phyloP scores from a whole-genome alignment of 768 basidiomycete genomes.

The Boletus pseudopeckii region DNA sequence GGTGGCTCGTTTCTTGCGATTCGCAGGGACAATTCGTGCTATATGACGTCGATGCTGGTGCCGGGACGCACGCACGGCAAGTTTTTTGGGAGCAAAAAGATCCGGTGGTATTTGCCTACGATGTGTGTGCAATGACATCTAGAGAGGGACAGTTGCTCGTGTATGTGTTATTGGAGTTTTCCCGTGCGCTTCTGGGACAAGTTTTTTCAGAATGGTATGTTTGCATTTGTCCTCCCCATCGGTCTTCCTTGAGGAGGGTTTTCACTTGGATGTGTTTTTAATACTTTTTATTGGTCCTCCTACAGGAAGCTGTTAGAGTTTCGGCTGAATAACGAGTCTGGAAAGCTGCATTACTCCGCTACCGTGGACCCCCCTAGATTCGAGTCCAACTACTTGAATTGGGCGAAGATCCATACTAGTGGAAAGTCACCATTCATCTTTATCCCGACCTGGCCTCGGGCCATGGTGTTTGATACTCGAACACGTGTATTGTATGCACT shows the following conservation, averaged over 20 bases:
- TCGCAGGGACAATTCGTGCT: neutral
- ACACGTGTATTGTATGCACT: neutral
- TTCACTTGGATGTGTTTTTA: neutral
- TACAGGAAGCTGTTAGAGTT: neutral
- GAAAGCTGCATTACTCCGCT: neutral
- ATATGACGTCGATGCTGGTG: neutral
- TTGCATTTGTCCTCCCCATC: too few relatives aligned
- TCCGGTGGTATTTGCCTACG: neutral
- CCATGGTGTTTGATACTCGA: neutral
- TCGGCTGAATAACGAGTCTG: neutral
- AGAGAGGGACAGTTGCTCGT: neutral
- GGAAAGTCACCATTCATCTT: neutral
- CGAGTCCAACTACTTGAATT: too few relatives aligned
- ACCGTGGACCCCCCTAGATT: neutral
- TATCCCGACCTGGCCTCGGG: fast-evolving
- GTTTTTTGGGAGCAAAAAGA: neutral
- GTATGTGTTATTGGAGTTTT: neutral
- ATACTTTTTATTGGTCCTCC: neutral
- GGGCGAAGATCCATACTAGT: fast-evolving
- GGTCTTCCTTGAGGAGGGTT: neutral
- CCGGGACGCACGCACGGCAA: neutral
- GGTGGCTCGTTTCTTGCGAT: neutral
- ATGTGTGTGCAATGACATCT: neutral
- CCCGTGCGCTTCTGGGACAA: too few relatives aligned
- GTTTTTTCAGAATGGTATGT: too few relatives aligned